Evolutionary conservation across 2,329 filamentous ascomycete genomes (phyloP), one percentile per base, ranked within the genome.

Genomic region (Arthrinium phaeospermum): DNA sequence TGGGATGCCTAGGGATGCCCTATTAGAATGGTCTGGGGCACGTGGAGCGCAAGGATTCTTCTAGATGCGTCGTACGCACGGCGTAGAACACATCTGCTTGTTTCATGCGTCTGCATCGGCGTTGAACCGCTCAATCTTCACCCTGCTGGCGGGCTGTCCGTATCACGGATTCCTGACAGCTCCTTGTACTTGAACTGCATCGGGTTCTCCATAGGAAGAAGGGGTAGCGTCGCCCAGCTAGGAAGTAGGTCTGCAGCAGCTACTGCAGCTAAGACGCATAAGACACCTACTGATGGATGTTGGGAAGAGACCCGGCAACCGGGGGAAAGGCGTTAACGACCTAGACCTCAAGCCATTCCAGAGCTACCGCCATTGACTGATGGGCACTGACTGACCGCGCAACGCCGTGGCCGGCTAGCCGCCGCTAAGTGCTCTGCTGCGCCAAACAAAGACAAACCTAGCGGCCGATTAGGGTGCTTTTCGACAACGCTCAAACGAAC

Each of bases 41-140:
- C 57, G 57, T 64, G 57, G 57, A 64, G 57, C 57, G 30, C 57
- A 64, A 41, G 57, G 57, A 64, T 41, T 41, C 34, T 64, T 41
- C 34, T 64, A 34, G 57, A 37, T 64, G 57, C 57, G 57, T 64
- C 34, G 57, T 64, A 61, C 53, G 53, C 27, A 61, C 37, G 34
- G 19, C 53, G 53, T 61, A 37, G 53, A 22, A 12, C 22, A 12
- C 22, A 37, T 37, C 53, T 12, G 53, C 46, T 22, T 61, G 53
- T 61, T 61, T 37, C 53, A 61, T 30, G 53, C 53, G 27, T 57
- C 51, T 34, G 30, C 53, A 34, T 61, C 53, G 19, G 19, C 19
- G 19, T 61, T 8, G 30, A 12, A 61, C 27, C 4, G 53, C 19
- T 12, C 19, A 10, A 34, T 30, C 27, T 61, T 1, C 53, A 5